Conservation (phyloP, 2,329 filamentous ascomycete species). For the Dactylellina leptospora region DNA sequence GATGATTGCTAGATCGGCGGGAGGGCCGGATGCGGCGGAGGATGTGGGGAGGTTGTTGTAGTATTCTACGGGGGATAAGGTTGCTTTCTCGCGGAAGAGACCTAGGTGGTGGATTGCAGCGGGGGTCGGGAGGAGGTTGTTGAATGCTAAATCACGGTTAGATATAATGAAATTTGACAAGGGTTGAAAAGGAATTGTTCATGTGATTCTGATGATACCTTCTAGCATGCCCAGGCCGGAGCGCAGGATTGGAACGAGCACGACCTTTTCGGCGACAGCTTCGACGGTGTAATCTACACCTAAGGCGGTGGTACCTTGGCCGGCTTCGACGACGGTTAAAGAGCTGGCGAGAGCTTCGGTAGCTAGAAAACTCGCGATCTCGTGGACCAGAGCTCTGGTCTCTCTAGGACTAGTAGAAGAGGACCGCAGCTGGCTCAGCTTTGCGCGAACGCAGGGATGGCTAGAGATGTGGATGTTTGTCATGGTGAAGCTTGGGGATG, state of each 20-base stretch:
- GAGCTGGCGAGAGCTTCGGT: conserved; percentile 78
- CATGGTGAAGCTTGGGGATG: conserved; percentile 59
- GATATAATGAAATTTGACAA: not conserved
- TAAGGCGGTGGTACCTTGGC: conserved; percentile 79
- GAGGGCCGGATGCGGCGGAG: conserved; percentile 60
- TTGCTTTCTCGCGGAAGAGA: conserved; percentile 88
- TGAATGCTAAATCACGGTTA: conserved; percentile 73
- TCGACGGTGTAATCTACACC: conserved; percentile 61
- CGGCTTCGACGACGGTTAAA: conserved; percentile 68
- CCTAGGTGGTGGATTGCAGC: conserved; percentile 92
- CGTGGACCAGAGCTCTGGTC: conserved; percentile 82
- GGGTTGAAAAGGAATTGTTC: not conserved
- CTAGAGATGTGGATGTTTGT: conserved; percentile 74
- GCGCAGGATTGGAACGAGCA: conserved; percentile 88
- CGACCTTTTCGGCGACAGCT: conserved; percentile 69
- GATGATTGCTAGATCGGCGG: conserved; percentile 76
- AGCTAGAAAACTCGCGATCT: conserved; percentile 82
- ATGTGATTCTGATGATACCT: conserved; percentile 63
- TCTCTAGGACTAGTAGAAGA: conserved; percentile 74
- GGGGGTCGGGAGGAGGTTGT: conserved; percentile 79
- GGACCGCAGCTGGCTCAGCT: conserved; percentile 88
- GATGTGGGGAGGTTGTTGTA: conserved; percentile 87
- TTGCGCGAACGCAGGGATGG: conserved; percentile 86
- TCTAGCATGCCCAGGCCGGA: conserved; percentile 92
- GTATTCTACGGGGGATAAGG: conserved; percentile 90